Evolutionary conservation across 176 grass and related monocot genomes (phyloP).

Genomic region (Eleusine coracana): DNA sequence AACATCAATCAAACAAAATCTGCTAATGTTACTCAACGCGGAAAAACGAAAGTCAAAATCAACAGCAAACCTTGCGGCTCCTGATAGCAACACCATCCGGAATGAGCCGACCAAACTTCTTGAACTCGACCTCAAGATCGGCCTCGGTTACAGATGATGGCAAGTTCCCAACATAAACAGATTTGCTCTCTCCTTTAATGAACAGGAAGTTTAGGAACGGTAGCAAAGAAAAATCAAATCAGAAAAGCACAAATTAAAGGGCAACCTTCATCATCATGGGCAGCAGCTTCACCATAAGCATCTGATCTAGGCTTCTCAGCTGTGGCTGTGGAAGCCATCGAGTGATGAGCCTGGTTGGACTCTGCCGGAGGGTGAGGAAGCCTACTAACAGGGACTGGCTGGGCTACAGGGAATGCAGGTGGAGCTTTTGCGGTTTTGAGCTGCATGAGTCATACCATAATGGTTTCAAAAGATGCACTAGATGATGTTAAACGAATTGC

Average conservation of each 20-base stretch:
- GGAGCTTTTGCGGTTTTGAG: constrained; percentile 66
- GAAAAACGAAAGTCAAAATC: not conserved
- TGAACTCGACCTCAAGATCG: constrained; percentile 90
- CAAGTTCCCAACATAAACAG: constrained; percentile 89
- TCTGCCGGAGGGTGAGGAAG: constrained; percentile 45
- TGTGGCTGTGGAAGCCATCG: constrained; percentile 33
- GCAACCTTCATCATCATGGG: constrained; percentile 82
- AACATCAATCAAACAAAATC: not conserved
- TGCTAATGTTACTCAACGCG: not conserved
- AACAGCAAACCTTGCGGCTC: constrained; percentile 77
- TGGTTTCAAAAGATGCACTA: constrained; percentile 33
- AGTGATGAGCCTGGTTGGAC: constrained; percentile 46
- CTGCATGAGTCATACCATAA: constrained; percentile 43
- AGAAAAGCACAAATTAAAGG: constrained; percentile 21
- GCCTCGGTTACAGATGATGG: constrained; percentile 51
- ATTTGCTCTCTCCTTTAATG: constrained; percentile 64
- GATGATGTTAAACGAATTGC: constrained; percentile 14
- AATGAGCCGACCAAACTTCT: constrained; percentile 75
- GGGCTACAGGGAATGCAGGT: constrained; percentile 33
- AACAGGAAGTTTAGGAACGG: constrained; percentile 27
- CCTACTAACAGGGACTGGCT: constrained; percentile 50
- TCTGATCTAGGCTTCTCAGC: constrained; percentile 66
- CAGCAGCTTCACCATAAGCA: constrained; percentile 49
- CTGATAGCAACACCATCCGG: constrained; percentile 88
- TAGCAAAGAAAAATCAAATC: constrained; percentile 28